These are phyloP conservation scores for Mucor lusitanicus DNA, from an alignment of 371 early-diverging fungal genomes.

Conservation along the genomic window DNA sequence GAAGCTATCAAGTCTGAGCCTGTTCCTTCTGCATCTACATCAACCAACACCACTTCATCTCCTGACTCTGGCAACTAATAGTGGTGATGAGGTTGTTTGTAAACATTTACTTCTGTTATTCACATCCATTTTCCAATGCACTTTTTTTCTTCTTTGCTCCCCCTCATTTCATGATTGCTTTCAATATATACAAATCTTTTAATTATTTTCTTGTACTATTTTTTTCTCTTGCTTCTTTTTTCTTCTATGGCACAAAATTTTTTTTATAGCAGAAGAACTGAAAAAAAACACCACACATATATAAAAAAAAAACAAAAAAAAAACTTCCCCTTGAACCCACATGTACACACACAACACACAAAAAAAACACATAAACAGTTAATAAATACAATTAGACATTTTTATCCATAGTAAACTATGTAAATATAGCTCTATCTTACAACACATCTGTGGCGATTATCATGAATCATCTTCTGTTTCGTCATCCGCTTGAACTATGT, in stretches of 20 bases:
- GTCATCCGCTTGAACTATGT: not conserved
- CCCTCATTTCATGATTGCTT: not conserved
- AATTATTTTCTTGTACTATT: not conserved
- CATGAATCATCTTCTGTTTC: not conserved
- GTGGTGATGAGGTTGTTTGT: not conserved
- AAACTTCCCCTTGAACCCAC: not conserved
- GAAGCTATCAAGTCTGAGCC: conserved; percentile 24
- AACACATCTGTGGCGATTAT: not conserved
- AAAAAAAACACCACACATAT: not conserved
- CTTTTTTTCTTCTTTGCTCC: not conserved
- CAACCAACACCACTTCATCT: conserved; percentile 45
- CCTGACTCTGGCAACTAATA: conserved; percentile 32
- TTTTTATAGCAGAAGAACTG: not conserved
- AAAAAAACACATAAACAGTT: not conserved
- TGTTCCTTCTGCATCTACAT: conserved; percentile 43
- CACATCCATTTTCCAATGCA: not conserved
- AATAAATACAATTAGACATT: not conserved
- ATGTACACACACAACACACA: not conserved
- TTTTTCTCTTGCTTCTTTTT: conserved; percentile 9
- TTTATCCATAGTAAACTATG: not conserved
- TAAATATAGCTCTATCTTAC: not conserved
- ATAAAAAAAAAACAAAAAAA: conserved; percentile 2
- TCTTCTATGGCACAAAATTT: conserved; percentile 1
- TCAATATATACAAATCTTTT: not conserved
- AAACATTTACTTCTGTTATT: not conserved